A percentile compares a stretch with the other conserved stretches of the same genome.
Conservation (phyloP, 352 stramenopile genomes). For the Globisporangium cystogenes region DNA sequence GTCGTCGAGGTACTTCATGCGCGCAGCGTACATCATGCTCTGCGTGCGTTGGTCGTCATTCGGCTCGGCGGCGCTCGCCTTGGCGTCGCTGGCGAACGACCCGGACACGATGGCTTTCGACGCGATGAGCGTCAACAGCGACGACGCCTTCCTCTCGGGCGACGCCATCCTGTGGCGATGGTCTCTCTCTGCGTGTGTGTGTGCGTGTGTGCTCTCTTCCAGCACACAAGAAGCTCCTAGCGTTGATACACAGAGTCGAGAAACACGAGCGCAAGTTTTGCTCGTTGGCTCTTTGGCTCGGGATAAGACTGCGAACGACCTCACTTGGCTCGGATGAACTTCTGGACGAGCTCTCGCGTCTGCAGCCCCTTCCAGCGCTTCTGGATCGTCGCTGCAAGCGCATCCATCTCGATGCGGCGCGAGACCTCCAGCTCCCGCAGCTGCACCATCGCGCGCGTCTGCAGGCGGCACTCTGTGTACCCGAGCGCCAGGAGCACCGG, state of each 20-base stretch:
- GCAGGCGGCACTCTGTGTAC: slow-evolving; percentile 35
- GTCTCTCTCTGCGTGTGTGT: no score
- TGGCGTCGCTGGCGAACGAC: slow-evolving; percentile 8
- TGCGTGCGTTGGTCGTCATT: slow-evolving; percentile 48
- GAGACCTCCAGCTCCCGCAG: slow-evolving; percentile 38
- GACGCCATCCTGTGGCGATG: slow-evolving; percentile 1
- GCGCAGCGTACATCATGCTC: slow-evolving; percentile 73
- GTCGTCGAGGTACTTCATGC: slow-evolving; percentile 70
- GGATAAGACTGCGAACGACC: neutral
- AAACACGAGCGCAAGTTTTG: neutral
- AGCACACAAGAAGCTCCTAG: no score
- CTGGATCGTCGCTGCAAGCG: slow-evolving; percentile 37
- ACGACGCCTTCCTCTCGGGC: slow-evolving; percentile 8
- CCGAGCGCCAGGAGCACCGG: slow-evolving; percentile 25
- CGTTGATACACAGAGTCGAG: no score
- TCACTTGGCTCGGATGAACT: slow-evolving; percentile 28
- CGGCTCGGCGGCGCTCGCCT: slow-evolving; percentile 9
- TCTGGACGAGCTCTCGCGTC: slow-evolving; percentile 42
- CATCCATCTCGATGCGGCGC: slow-evolving; percentile 23
- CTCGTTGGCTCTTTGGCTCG: no score
- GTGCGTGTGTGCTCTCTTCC: no score
- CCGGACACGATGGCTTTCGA: slow-evolving; percentile 21
- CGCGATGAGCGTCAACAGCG: slow-evolving; percentile 29
- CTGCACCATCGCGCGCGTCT: slow-evolving; percentile 28
- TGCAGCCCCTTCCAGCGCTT: slow-evolving; percentile 50